Evolutionary conservation across 495 filamentous ascomycete species (phyloP).

Genomic region (Aspergillus kassunensis): DNA sequence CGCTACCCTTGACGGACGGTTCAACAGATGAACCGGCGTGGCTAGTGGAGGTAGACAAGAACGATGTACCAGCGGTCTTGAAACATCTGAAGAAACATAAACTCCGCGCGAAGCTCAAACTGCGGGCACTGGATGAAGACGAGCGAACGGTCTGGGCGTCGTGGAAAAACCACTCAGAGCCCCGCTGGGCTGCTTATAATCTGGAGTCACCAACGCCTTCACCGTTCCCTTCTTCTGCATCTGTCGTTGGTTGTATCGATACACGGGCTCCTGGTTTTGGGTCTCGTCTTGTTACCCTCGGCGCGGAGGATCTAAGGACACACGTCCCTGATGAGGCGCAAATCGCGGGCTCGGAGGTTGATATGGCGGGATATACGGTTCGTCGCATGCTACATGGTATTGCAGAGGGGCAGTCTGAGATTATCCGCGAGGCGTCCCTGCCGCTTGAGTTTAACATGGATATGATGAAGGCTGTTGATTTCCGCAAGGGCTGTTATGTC

Average conservation of each 20-base stretch:
- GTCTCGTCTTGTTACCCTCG: slow-evolving; percentile 49
- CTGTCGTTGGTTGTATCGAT: slow-evolving; percentile 52
- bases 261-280: slow-evolving; percentile 67
- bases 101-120: slow-evolving; percentile 69
- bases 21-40: slow-evolving; percentile 50
- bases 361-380: slow-evolving; percentile 53
- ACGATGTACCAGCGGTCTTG: slow-evolving; percentile 54
- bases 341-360: slow-evolving; percentile 32
- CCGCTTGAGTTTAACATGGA: slow-evolving; percentile 86
- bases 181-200: slow-evolving; percentile 45
- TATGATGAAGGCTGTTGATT: slow-evolving; percentile 77
- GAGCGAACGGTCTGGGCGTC: slow-evolving; percentile 63
- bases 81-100: slow-evolving; percentile 79
- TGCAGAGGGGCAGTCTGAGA: slow-evolving; percentile 77
- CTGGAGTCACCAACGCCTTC: slow-evolving; percentile 34
- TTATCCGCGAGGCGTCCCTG: slow-evolving; percentile 62
- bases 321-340: slow-evolving; percentile 36
- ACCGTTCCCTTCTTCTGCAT: slow-evolving; percentile 20
- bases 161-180: slow-evolving; percentile 53
- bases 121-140: slow-evolving; percentile 57
- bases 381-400: slow-evolving; percentile 75
- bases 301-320: slow-evolving; percentile 34
- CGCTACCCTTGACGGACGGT: slow-evolving; percentile 36
- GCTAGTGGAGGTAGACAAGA: slow-evolving; percentile 77
- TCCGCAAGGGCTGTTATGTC: slow-evolving; percentile 93